These are phyloP conservation scores for Nematodospora valgi DNA, from an alignment of 805 yeast species.

Conservation along the genomic window DNA sequence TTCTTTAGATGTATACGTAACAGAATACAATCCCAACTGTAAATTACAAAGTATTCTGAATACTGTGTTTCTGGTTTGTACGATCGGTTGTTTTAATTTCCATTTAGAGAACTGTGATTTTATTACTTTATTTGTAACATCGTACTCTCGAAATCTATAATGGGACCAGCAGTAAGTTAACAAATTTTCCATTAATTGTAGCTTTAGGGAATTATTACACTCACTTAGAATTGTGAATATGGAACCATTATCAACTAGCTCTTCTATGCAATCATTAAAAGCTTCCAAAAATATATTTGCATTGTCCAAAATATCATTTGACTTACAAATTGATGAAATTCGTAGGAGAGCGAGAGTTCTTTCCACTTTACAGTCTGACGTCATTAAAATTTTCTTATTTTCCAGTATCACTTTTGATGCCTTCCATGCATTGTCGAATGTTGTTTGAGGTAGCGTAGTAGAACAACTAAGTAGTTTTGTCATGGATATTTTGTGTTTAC, in stretches of 20 bases:
- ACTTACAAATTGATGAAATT: conserved; percentile 18
- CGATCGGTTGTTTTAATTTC: conserved; percentile 27
- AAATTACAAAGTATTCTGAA: conserved; percentile 33
- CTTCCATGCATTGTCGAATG: conserved; percentile 19
- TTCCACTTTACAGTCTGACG: conserved; percentile 11
- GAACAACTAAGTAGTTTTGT: conserved; percentile 12
- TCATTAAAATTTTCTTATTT: neutral
- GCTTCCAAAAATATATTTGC: conserved; percentile 10
- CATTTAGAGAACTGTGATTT: conserved; percentile 20
- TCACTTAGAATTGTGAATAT: conserved; percentile 26
- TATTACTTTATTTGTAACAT: conserved; percentile 1
- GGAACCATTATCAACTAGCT: conserved; percentile 36
- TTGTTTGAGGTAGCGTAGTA: conserved; percentile 10
- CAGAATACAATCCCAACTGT: conserved; percentile 22
- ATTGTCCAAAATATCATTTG: conserved; percentile 18
- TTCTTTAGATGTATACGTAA: neutral
- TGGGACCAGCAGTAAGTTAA: conserved; percentile 45
- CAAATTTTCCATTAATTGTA: conserved; percentile 37
- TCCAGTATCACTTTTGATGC: conserved; percentile 22
- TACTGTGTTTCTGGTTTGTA: conserved; percentile 25
- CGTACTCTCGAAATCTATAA: conserved; percentile 29
- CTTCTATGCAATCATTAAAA: conserved; percentile 38
- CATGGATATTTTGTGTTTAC: conserved; percentile 11
- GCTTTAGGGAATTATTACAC: conserved; percentile 17
- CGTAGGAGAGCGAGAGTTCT: conserved; percentile 14